Base-by-base conservation (phyloP, 176 grass and related monocot species). In the Avena sativa region DNA sequence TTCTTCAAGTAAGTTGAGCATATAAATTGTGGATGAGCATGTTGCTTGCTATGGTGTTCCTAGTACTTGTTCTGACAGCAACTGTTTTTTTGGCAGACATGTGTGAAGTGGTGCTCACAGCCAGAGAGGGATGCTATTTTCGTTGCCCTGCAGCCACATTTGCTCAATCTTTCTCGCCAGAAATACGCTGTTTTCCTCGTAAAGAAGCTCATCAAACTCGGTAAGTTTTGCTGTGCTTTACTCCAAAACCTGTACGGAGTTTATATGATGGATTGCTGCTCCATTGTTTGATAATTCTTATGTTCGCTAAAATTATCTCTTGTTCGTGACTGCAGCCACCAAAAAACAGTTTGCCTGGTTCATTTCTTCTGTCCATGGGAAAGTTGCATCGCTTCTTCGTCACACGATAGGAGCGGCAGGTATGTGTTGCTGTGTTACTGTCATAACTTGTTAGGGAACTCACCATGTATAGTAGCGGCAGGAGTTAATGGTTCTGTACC, bases 141-240 rank as follows among this genome's bases (percentile, higher is more conserved):
- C 81, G 87, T 87, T 72, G 51, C 87, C 62, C 89, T 98, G 9
- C 88, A 90, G 8, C 89, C 94, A 30, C 87, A 96, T 88, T 80
- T 98, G 83, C 87, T 96, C 15, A 67, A 13, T 86, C 97, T 98
- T 63, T 87, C 89, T 55, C 76, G 80, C 63, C 91, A 98, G 83
- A 96, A 94, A 81, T 96, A 98, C 57, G 89, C 92, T 13, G 92
- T 94, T 90, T 95, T 94, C 78, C 92, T 96, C 49, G 97, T 98
- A 53, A 98, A 98, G 87, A 98, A 96, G 82, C 87, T 98, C 78
- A 70, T 98, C 83, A 88, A 94, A 68, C 81, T 89, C 6, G 97
- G 97, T 96, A 94, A 79, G 16, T 71, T 81, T 85, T 49, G 1
- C 44, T 10, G 20, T 19, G 74, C 2, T 77, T 56, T 19, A 30